Percentiles rank a stretch among this genome's conserved stretches.
Evolutionary conservation across 1,139 yeast genomes (phyloP).

Genomic region (Scheffersomyces cryptocercus): DNA sequence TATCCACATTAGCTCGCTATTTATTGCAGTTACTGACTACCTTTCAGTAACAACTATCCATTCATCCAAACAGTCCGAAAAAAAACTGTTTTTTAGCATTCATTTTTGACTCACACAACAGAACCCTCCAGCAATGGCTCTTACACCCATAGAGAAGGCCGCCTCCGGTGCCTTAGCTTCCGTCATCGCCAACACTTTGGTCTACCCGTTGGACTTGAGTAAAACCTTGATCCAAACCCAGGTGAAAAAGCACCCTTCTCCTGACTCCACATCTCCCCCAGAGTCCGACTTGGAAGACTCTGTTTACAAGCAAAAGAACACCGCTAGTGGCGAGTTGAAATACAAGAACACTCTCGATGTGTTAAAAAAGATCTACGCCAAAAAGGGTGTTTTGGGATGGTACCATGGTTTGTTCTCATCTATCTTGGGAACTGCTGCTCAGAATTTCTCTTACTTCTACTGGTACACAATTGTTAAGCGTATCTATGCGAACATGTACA

Average conservation of each 20-base stretch:
- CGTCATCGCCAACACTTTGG: conserved; percentile 75
- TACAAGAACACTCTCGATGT: conserved; percentile 69
- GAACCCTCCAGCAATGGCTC: conserved; percentile 29
- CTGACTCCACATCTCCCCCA: conserved; percentile 7
- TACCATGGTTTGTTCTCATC: conserved; percentile 76
- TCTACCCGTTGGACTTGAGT: conserved; percentile 72
- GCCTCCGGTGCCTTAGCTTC: conserved; percentile 86
- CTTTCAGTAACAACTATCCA: too few relatives aligned
- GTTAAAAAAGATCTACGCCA: conserved; percentile 53
- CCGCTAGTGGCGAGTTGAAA: conserved; percentile 29
- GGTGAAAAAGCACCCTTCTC: conserved; percentile 27
- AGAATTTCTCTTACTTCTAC: conserved; percentile 81
- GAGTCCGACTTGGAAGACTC: conserved; percentile 5
- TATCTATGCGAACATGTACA: conserved; percentile 50
- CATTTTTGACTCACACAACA: too few relatives aligned
- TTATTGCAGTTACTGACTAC: too few relatives aligned
- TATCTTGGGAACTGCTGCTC: conserved; percentile 72
- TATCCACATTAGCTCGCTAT: too few relatives aligned
- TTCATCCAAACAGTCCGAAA: too few relatives aligned
- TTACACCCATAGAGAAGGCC: conserved; percentile 68
- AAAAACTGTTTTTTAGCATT: too few relatives aligned
- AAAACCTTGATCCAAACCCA: conserved; percentile 78
- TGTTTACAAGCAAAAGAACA: conserved; percentile 21
- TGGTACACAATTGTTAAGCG: conserved; percentile 80
- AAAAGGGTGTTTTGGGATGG: conserved; percentile 69